These are phyloP conservation scores for Penicillium corylophilum DNA, from an alignment of 2,329 filamentous ascomycete species.

Conservation along the genomic window DNA sequence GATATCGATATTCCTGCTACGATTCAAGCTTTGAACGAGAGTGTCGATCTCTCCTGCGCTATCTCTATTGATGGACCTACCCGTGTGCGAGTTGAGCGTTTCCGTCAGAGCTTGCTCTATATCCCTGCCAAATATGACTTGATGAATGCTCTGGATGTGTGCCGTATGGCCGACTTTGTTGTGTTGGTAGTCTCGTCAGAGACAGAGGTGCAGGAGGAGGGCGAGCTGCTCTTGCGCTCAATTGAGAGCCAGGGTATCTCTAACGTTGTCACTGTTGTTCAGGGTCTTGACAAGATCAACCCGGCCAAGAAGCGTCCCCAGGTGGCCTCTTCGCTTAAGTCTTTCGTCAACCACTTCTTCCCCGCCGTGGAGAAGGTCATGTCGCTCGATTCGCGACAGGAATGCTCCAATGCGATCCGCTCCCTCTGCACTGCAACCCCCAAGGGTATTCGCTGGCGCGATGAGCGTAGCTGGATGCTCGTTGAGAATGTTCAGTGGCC, in stretches of 20 bases:
- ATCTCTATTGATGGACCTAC: slow-evolving; percentile 58
- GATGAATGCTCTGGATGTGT: slow-evolving; percentile 76
- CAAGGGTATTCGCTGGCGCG: slow-evolving; percentile 92
- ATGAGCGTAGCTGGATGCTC: slow-evolving; percentile 93
- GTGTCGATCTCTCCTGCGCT: slow-evolving; percentile 73
- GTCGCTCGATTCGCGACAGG: slow-evolving; percentile 82
- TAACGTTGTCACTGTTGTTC: slow-evolving; percentile 82
- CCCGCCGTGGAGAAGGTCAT: slow-evolving; percentile 88
- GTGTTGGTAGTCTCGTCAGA: slow-evolving; percentile 79
- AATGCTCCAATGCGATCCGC: slow-evolving; percentile 86
- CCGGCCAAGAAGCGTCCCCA: slow-evolving; percentile 75
- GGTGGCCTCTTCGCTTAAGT: slow-evolving; percentile 79
- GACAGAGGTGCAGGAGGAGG: slow-evolving; percentile 72
- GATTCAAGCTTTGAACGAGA: slow-evolving; percentile 69
- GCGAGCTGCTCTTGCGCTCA: slow-evolving; percentile 79
- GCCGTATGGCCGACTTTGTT: slow-evolving; percentile 86
- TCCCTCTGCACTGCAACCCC: slow-evolving; percentile 88
- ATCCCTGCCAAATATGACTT: slow-evolving; percentile 72
- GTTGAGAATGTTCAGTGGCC: slow-evolving; percentile 78
- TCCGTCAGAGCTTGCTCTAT: slow-evolving; percentile 93
- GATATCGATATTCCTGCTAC: slow-evolving; percentile 68
- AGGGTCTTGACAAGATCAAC: slow-evolving; percentile 74
- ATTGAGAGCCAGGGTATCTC: slow-evolving; percentile 94
- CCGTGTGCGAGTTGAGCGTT: slow-evolving; percentile 76
- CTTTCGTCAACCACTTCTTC: slow-evolving; percentile 92